phyloP scores from a whole-genome alignment of 495 filamentous ascomycete species.

The Bacidia rubella region DNA sequence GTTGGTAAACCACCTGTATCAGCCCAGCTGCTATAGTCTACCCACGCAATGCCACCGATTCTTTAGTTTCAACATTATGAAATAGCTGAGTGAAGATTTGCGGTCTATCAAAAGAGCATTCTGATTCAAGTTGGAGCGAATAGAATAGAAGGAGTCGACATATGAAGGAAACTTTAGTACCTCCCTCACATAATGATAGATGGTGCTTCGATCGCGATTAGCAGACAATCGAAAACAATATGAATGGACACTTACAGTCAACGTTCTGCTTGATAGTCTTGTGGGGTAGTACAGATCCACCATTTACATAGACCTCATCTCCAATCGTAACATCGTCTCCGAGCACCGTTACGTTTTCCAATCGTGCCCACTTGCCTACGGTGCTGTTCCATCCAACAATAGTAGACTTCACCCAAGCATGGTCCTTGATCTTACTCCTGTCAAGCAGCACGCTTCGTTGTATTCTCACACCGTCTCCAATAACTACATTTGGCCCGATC shows the following conservation, averaged over 20 bases:
- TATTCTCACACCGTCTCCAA: conserved; percentile 89
- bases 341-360: conserved; percentile 95
- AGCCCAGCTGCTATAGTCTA: too few relatives aligned
- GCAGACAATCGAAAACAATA: not conserved
- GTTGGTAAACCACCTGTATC: too few relatives aligned
- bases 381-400: conserved; percentile 99
- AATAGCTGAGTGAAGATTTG: not conserved
- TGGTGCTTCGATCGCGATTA: not conserved
- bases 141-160: conserved; percentile 3
- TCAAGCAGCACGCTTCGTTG: conserved; percentile 87
- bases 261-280: conserved; percentile 99
- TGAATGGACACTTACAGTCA: conserved; percentile 48
- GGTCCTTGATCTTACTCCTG: conserved; percentile 91
- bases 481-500: conserved; percentile 85
- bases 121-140: conserved; percentile 18
- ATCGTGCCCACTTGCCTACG: conserved; percentile 85
- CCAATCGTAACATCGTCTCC: conserved; percentile 99
- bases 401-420: conserved; percentile 98
- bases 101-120: not conserved
- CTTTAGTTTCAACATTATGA: not conserved
- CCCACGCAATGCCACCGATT: not conserved
- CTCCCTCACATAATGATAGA: conserved; percentile 5
- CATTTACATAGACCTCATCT: conserved; percentile 98
- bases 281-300: conserved; percentile 88
- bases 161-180: conserved; percentile 10